Evolutionary conservation across 306 rosid genomes (phyloP).

Genomic region (Prunus mume): DNA sequence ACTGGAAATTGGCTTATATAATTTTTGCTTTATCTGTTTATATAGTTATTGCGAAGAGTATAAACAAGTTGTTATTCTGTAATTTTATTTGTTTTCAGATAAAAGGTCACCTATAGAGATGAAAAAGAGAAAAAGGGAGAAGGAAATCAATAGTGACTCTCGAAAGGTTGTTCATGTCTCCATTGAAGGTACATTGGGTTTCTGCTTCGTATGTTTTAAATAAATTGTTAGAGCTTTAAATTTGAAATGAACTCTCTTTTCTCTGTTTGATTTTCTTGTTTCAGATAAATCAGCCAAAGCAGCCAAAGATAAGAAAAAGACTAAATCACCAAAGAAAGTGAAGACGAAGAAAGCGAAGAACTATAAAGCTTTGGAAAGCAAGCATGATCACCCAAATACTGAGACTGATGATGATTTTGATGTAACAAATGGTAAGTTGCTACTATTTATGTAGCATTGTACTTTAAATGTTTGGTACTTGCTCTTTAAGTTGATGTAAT

Average conservation of each 20-base stretch:
- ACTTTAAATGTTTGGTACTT: constrained; percentile 2
- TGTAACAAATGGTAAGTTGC: constrained; percentile 33
- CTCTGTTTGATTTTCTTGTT: constrained; percentile 11
- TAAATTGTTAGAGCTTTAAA: neutral
- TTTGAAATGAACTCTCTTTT: neutral
- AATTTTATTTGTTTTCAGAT: constrained; percentile 11
- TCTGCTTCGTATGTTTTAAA: neutral
- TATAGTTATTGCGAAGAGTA: neutral
- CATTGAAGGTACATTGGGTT: constrained; percentile 31
- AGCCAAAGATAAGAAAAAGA: constrained; percentile 17
- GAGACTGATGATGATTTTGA: constrained; percentile 25
- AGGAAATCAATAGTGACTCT: constrained; percentile 24
- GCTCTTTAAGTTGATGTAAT: neutral
- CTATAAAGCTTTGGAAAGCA: constrained; percentile 7
- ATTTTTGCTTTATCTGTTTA: neutral
- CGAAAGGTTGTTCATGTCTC: constrained; percentile 16
- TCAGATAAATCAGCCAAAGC: constrained; percentile 26
- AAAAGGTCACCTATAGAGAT: constrained; percentile 6
- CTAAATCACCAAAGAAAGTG: constrained; percentile 23
- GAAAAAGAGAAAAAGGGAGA: constrained; percentile 39
- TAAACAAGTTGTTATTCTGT: neutral
- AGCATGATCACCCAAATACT: neutral
- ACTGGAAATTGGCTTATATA: neutral
- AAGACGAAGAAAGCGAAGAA: constrained; percentile 37
- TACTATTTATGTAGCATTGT: neutral